A percentile compares a stretch with the other conserved stretches of the same genome.
phyloP scores from a whole-genome alignment of 2,329 filamentous ascomycete genomes.

The Lachnum nothofagi region DNA sequence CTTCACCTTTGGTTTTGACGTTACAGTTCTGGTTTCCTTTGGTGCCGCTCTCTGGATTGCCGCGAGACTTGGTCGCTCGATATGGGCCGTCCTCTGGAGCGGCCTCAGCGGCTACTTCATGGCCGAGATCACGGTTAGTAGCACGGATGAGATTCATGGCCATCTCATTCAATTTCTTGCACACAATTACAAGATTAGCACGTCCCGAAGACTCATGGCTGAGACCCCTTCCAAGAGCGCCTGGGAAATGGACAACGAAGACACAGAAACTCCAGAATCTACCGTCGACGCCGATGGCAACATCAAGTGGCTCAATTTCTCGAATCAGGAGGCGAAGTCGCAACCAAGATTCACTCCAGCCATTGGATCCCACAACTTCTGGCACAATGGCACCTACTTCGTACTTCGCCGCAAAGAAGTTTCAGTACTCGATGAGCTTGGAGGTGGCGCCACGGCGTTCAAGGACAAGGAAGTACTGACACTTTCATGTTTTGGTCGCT shows the following conservation, averaged over 20 bases:
- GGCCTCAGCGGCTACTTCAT: slow-evolving; percentile 45
- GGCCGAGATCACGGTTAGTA: slow-evolving; percentile 48
- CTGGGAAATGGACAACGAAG: slow-evolving; percentile 43
- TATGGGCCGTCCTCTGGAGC: slow-evolving; percentile 34
- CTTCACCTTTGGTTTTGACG: slow-evolving; percentile 27
- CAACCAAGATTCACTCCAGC: slow-evolving; percentile 51
- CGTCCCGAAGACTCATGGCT: slow-evolving; percentile 49
- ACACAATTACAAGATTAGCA: slow-evolving; percentile 45
- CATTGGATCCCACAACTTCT: slow-evolving; percentile 49
- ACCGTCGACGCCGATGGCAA: slow-evolving; percentile 36
- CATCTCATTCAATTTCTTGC: slow-evolving; percentile 57
- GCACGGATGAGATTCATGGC: slow-evolving; percentile 52
- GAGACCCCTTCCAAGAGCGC: slow-evolving; percentile 51
- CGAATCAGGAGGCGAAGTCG: slow-evolving; percentile 50
- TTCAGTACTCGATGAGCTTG: slow-evolving; percentile 20
- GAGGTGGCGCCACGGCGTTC: slow-evolving; percentile 33
- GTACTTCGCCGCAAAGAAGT: slow-evolving; percentile 33
- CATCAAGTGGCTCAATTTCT: slow-evolving; percentile 52
- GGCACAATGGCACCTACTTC: slow-evolving; percentile 50
- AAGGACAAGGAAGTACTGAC: slow-evolving; percentile 49
- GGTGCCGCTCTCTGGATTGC: slow-evolving; percentile 36
- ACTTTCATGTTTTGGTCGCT: slow-evolving; percentile 51
- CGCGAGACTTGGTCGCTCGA: slow-evolving; percentile 37
- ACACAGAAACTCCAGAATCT: slow-evolving; percentile 43
- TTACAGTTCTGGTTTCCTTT: slow-evolving; percentile 29